phyloP scores from a whole-genome alignment of 306 rosid genomes.

The Glycine tomentella region DNA sequence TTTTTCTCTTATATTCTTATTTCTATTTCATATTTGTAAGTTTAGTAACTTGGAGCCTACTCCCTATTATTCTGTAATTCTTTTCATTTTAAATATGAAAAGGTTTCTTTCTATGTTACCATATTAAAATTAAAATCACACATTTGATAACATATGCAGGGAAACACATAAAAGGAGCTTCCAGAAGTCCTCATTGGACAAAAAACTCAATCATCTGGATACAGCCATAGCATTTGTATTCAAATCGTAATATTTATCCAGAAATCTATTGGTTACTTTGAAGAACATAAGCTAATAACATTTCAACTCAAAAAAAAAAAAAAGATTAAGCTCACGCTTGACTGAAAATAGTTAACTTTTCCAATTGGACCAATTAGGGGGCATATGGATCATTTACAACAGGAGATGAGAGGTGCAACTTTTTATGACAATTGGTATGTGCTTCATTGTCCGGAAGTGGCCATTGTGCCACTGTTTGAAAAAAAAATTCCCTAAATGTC shows the following conservation, averaged over 20 bases:
- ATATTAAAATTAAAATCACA: not conserved
- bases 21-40: not conserved
- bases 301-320: not conserved
- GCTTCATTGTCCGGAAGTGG: conserved; percentile 16
- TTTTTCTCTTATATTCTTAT: not conserved
- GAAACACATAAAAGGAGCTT: conserved; percentile 70
- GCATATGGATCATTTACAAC: no score
- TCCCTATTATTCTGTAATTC: not conserved
- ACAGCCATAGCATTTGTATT: conserved; percentile 55
- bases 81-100: not conserved
- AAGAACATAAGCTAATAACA: not conserved
- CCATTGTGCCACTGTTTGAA: no score
- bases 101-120: not conserved
- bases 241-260: conserved; percentile 30
- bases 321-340: no score
- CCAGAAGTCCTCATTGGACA: conserved; percentile 78
- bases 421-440: not conserved
- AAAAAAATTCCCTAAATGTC: no score
- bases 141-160: conserved; percentile 52
- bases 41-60: not conserved
- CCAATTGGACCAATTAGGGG: no score
- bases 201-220: conserved; percentile 70
- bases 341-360: no score
- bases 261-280: not conserved
- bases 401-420: no score